Evolutionary conservation across 2,329 filamentous ascomycete species (phyloP), one percentile per base, ranked within the genome.

Genomic region (Tricladium varicosporioides): DNA sequence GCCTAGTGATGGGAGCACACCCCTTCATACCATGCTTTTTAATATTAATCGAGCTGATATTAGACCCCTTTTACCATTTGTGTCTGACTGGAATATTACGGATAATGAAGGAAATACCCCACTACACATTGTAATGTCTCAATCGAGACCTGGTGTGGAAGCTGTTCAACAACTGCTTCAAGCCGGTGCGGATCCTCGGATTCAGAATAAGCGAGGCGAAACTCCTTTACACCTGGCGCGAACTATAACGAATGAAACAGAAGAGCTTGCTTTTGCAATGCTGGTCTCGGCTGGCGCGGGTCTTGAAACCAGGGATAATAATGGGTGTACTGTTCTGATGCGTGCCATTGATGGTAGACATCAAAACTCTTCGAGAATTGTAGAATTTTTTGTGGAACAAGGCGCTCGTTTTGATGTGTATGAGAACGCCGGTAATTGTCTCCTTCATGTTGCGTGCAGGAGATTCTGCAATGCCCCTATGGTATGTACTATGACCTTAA

Each of bases 281-380:
- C 32, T 57, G 5, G 16, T 57, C 15, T 31, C 48, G 22, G 50
- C 54, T 42, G 54, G 54, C 15, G 40, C 54, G 32, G 22, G 51
- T 42, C 27, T 57, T 9, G 57, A 62, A 45, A 48, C 53, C 2
- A 60, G 43, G 46, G 57, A 59, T 44, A 51, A 51, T 15, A 40
- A 50, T n/a, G 60, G 59, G 5, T 18, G 27, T 40, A 60, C 58
- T 11, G 32, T 55, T 27, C 51, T 60, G 9, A 5, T 54, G 16
- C 4, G 44, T 4, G 40, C 27, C 13, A 14, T 48, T 2, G 13
- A 46, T 42, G 9, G 18, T 46, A 16, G 1, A 22, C 4, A 22
- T 33, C 18, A 51, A 59, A 11, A 11, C 32, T 8, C 36, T 51
- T 13, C 15, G 51, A 7, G 14, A 36, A n/a, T n/a, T 59, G 32